These are phyloP conservation scores for Vanderwaltozyma verrucispora DNA, from an alignment of 805 yeast genomes.

Conservation along the genomic window DNA sequence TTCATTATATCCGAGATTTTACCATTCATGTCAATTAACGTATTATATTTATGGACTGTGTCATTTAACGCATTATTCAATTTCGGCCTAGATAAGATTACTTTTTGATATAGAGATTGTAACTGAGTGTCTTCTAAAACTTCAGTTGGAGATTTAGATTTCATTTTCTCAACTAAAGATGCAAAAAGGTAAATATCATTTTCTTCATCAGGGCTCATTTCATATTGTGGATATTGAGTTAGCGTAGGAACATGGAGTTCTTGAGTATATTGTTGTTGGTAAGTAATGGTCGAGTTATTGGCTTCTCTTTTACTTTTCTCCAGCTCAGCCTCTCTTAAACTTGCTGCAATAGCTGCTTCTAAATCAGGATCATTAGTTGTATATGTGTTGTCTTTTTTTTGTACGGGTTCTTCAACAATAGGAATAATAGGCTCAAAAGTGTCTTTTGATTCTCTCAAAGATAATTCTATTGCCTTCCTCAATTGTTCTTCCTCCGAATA, in stretches of 20 bases:
- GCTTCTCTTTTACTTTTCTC: conserved; percentile 24
- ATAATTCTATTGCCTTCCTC: conserved; percentile 65
- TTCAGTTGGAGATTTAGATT: conserved; percentile 36
- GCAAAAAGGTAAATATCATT: conserved; percentile 60
- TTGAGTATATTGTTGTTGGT: conserved; percentile 5
- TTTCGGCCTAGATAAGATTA: conserved; percentile 58
- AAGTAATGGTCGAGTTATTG: not conserved
- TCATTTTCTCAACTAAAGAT: conserved; percentile 47
- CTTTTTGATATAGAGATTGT: conserved; percentile 41
- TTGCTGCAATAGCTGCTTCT: conserved; percentile 91
- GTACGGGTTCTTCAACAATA: conserved; percentile 8
- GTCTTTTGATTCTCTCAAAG: conserved; percentile 45
- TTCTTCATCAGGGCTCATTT: conserved; percentile 50
- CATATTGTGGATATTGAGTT: not conserved
- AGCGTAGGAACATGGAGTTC: conserved; percentile 6
- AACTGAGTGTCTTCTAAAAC: conserved; percentile 27
- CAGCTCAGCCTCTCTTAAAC: conserved; percentile 60
- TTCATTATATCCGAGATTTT: conserved; percentile 67
- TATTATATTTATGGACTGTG: conserved; percentile 52
- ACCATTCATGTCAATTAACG: conserved; percentile 60
- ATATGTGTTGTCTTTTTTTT: no score
- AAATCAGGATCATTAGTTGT: conserved; percentile 84
- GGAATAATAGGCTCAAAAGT: conserved; percentile 23
- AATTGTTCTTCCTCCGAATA: conserved; percentile 75
- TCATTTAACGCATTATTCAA: conserved; percentile 48